Evolutionary conservation across 2,329 filamentous ascomycete species (phyloP).

Genomic region (Colletotrichum aenigma): DNA sequence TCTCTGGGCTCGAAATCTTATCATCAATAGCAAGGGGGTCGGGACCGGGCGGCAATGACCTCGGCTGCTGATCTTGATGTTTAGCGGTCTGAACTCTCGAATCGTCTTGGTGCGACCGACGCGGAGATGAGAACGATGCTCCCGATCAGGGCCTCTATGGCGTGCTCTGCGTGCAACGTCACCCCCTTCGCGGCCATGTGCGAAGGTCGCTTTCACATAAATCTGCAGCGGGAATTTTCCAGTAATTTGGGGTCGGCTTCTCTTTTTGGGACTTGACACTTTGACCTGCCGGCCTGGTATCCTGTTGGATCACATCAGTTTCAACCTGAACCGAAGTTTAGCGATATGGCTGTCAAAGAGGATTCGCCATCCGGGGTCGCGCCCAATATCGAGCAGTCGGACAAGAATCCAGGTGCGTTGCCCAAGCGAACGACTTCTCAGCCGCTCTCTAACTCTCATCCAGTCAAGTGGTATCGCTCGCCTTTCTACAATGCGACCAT

Average conservation of each 20-base stretch:
- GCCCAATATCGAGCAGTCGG: neutral
- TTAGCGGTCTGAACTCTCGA: neutral
- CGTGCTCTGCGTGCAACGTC: slow-evolving; percentile 11
- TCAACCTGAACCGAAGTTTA: neutral
- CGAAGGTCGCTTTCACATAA: neutral
- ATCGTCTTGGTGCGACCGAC: neutral
- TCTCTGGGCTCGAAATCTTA: neutral
- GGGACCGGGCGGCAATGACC: neutral
- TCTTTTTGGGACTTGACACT: neutral
- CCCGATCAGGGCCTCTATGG: neutral
- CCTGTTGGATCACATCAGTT: neutral
- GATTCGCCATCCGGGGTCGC: neutral
- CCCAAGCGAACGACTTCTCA: neutral
- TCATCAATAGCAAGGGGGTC: neutral
- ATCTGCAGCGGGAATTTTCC: neutral
- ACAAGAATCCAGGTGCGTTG: neutral
- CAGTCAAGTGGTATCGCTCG: slow-evolving; percentile 27
- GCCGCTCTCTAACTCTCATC: neutral
- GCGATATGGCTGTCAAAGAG: neutral
- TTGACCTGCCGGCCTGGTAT: neutral
- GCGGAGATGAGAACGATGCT: neutral
- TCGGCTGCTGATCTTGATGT: neutral
- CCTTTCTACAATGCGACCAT: slow-evolving; percentile 32
- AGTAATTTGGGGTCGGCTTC: neutral
- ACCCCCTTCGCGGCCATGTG: neutral